A percentile compares a stretch with the other conserved stretches of the same genome.
phyloP scores from a whole-genome alignment of 768 basidiomycete species.

The Phylloporus rhodoxanthus region DNA sequence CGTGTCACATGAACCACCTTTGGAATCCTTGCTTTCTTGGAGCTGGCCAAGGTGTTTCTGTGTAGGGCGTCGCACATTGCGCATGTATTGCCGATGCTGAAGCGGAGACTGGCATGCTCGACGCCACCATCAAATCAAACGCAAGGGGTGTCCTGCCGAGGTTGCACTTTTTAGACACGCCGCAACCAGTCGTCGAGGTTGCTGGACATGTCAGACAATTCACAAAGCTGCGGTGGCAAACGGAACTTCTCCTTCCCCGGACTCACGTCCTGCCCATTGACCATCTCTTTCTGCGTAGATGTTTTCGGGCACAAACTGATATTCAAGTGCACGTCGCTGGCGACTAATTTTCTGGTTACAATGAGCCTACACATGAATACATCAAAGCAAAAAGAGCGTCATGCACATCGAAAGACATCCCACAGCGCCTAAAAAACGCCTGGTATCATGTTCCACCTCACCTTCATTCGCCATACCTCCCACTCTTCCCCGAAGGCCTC shows the following conservation, averaged over 20 bases:
- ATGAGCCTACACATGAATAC: neutral
- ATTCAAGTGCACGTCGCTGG: neutral
- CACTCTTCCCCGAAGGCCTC: conserved; percentile 9
- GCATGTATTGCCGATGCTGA: no score
- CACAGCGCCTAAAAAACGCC: conserved; percentile 6
- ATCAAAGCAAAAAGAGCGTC: neutral
- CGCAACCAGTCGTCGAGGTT: no score
- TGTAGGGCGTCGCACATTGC: no score
- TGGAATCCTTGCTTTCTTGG: conserved; percentile 63
- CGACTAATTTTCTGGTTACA: neutral
- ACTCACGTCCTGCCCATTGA: neutral
- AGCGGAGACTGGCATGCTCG: no score
- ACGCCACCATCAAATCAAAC: no score
- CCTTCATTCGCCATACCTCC: conserved; percentile 9
- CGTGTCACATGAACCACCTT: no score
- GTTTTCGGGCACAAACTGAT: neutral
- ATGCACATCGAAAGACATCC: neutral
- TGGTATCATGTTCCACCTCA: conserved; percentile 10
- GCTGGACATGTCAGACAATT: no score
- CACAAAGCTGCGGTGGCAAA: neutral
- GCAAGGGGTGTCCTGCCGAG: no score
- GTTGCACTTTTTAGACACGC: no score
- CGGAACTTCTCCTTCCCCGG: neutral
- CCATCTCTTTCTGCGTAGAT: neutral
- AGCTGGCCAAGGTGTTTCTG: conserved; percentile 61